Evolutionary conservation across 1,139 yeast genomes (phyloP), one percentile per base, ranked within the genome.

Genomic region (Taphrina pruni): DNA sequence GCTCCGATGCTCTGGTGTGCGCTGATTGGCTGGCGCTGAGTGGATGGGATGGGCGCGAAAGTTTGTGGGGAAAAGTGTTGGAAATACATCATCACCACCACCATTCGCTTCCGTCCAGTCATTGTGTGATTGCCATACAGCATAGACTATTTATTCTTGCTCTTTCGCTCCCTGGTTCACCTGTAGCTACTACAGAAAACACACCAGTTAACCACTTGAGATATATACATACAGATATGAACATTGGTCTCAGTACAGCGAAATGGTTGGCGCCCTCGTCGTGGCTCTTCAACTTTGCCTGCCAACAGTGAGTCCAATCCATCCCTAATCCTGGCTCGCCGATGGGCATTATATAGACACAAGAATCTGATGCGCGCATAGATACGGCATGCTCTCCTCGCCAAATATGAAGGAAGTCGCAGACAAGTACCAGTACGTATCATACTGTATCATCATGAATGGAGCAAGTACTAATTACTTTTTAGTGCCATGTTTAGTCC

Each of bases 261-360:
- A 64, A 56, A 35, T 43, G 60, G 51, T 48, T 55, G 36, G 67
- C 67, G 26, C 52, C 67, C 4, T 17, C 61, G 2, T 48, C 58
- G 12, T 64, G 67, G 67, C 56, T 64, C 61, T 64, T 64, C 61
- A 64, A 64, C 57, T 64, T 64, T 45, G 67, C 55, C 11, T 56
- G 61, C 6, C 67, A 64, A 26, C 62, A 58, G 52, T 58, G 17
- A 21, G 43, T 41, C 50, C 11, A 12, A 3, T 35, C 36, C 32
- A 26, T 26, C 4, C 32, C 32, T 4, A 26, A 26, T 26, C 32
- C 4, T 26, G 32, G 32, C 32, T 26, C 32, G 32, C 32, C 4
- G 4, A 4, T 26, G 32, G 4, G 4, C 32, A 26, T 26, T 26
- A 2, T 4, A 4, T 26, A 26, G 32, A 26, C 32, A 4, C 32